Evolutionary conservation across 2,329 filamentous ascomycete genomes (phyloP).

Genomic region (Botryotinia convoluta): DNA sequence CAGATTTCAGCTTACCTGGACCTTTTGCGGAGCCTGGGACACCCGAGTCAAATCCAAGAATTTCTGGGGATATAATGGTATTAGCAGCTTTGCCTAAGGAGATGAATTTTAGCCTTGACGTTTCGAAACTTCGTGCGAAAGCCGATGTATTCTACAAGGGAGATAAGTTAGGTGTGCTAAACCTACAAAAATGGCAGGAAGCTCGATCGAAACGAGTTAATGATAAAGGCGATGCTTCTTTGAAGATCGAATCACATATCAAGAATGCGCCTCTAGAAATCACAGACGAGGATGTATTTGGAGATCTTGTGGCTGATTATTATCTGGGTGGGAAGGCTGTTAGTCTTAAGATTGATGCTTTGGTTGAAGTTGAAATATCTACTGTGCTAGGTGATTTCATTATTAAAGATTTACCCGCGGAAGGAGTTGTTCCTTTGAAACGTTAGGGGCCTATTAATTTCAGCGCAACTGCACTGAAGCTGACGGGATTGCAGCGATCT

Average conservation of each 20-base stretch:
- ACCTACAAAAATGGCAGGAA: slow-evolving; percentile 77
- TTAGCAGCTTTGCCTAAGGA: slow-evolving; percentile 77
- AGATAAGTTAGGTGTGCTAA: slow-evolving; percentile 75
- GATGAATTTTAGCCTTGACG: slow-evolving; percentile 80
- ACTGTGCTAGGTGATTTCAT: slow-evolving; percentile 80
- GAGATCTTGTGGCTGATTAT: slow-evolving; percentile 75
- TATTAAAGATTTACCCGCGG: slow-evolving; percentile 78
- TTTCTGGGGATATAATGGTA: slow-evolving; percentile 81
- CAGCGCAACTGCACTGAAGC: slow-evolving; percentile 37
- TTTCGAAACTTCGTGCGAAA: slow-evolving; percentile 71
- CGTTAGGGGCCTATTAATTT: slow-evolving; percentile 69
- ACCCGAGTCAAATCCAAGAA: slow-evolving; percentile 69
- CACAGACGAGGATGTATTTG: slow-evolving; percentile 75
- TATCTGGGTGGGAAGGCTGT: slow-evolving; percentile 70
- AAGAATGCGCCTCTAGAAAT: slow-evolving; percentile 78
- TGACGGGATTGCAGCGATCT: slow-evolving; percentile 52
- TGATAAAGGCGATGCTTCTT: slow-evolving; percentile 55
- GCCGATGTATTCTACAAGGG: slow-evolving; percentile 79
- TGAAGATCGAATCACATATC: slow-evolving; percentile 75
- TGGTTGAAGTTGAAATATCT: slow-evolving; percentile 77
- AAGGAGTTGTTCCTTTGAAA: slow-evolving; percentile 87
- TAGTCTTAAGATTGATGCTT: slow-evolving; percentile 71
- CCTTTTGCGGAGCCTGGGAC: slow-evolving; percentile 73
- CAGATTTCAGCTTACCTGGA: slow-evolving; percentile 81
- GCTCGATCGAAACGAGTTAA: slow-evolving; percentile 75